phyloP scores from a whole-genome alignment of 768 basidiomycete genomes.

The Multifurca ochricompacta region DNA sequence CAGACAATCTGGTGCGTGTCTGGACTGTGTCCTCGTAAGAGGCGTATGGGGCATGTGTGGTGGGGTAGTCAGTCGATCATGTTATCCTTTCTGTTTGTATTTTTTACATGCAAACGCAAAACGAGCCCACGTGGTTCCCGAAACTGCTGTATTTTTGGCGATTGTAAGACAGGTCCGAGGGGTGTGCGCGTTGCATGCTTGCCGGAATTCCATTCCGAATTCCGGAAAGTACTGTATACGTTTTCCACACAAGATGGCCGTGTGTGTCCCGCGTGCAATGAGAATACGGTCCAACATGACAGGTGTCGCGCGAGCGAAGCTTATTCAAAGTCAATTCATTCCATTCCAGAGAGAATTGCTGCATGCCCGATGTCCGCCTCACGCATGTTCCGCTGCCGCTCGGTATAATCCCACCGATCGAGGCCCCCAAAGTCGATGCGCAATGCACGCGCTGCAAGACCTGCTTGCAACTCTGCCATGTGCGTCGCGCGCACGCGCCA shows the following conservation, averaged over 20 bases:
- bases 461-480: slow-evolving; percentile 66
- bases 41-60: slow-evolving; percentile 14
- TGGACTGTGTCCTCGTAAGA: slow-evolving; percentile 68
- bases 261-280: too few species aligned
- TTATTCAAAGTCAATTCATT: neutral
- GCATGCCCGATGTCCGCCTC: slow-evolving; percentile 33
- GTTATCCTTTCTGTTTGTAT: slow-evolving; percentile 22
- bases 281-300: too few species aligned
- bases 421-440: slow-evolving; percentile 69
- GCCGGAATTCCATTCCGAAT: too few species aligned
- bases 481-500: slow-evolving; percentile 69
- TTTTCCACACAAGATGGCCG: too few species aligned
- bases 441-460: slow-evolving; percentile 50
- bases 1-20: slow-evolving; percentile 88
- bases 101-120: slow-evolving; percentile 21
- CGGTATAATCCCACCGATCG: slow-evolving; percentile 62
- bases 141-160: neutral
- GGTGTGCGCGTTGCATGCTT: too few species aligned
- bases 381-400: slow-evolving; percentile 56
- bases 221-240: too few species aligned
- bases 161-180: neutral
- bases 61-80: slow-evolving; percentile 8
- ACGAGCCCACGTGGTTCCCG: slow-evolving; percentile 15
- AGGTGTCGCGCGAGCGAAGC: neutral
- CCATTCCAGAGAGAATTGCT: neutral